Conservation (phyloP, 176 grass and related monocot species). For the Pontederia crassipes region DNA sequence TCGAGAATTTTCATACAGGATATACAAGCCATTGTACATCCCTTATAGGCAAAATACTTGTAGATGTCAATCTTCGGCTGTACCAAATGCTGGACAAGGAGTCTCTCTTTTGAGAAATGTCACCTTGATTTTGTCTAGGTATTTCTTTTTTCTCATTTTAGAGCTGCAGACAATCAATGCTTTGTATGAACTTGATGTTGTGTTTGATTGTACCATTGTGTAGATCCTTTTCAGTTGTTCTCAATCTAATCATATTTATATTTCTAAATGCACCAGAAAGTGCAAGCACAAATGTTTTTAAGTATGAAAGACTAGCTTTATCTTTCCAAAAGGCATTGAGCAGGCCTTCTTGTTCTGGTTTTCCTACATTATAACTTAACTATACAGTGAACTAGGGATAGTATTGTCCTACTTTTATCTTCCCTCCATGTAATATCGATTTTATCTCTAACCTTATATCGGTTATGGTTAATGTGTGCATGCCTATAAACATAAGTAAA, state of each 20-base stretch:
- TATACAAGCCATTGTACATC: conserved; percentile 31
- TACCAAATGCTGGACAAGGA: conserved; percentile 41
- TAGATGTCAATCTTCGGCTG: conserved; percentile 38
- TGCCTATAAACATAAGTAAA: conserved; percentile 9
- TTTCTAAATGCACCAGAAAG: too few species aligned
- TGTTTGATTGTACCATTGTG: not conserved
- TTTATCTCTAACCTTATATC: not conserved
- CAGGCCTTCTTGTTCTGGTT: too few species aligned
- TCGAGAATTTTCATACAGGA: conserved; percentile 32
- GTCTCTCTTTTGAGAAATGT: conserved; percentile 64
- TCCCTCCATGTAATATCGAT: too few species aligned
- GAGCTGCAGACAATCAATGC: conserved; percentile 4
- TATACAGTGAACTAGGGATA: too few species aligned
- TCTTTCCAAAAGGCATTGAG: too few species aligned
- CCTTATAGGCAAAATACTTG: conserved; percentile 34
- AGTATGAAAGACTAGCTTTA: too few species aligned
- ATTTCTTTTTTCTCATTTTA: conserved; percentile 21
- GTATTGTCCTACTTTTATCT: too few species aligned
- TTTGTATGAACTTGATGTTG: conserved; percentile 11
- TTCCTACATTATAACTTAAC: too few species aligned
- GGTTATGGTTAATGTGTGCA: conserved; percentile 4
- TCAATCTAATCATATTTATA: too few species aligned
- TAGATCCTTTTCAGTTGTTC: too few species aligned
- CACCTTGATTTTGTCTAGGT: conserved; percentile 57
- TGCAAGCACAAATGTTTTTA: too few species aligned